These are phyloP conservation scores for Umbelopsis vinacea DNA, from an alignment of 192 early-diverging fungal genomes.

Conservation along the genomic window DNA sequence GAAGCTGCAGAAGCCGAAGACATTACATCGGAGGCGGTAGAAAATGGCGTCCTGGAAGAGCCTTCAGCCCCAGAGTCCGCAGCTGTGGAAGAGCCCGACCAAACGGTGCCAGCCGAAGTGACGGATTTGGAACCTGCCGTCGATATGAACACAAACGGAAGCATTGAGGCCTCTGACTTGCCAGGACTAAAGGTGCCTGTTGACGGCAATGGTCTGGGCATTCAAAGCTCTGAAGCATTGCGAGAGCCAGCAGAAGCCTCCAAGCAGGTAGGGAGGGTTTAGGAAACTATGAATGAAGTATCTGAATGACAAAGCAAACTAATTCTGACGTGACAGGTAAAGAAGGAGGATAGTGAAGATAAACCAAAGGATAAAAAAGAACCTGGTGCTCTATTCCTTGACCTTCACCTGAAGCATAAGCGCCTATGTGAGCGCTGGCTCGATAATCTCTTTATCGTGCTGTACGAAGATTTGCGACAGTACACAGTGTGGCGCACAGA, in stretches of 20 bases:
- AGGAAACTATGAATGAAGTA: background rate
- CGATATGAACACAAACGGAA: background rate
- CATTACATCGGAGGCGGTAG: background rate
- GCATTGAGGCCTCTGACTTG: background rate
- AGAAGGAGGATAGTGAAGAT: background rate
- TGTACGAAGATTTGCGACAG: slow-evolving; percentile 67
- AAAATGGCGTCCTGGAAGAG: background rate
- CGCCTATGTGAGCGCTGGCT: slow-evolving; percentile 89
- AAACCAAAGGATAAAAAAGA: background rate
- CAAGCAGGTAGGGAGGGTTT: background rate
- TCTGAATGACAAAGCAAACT: background rate
- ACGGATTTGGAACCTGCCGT: background rate
- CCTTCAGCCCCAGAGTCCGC: background rate
- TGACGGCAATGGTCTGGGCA: too few species aligned
- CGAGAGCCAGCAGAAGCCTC: background rate
- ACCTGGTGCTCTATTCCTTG: background rate
- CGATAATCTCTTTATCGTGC: slow-evolving; percentile 87
- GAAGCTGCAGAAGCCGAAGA: background rate
- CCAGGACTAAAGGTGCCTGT: too few species aligned
- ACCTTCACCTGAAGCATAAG: slow-evolving; percentile 50
- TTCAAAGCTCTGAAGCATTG: too few species aligned
- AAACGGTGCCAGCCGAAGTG: background rate
- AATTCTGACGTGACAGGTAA: background rate
- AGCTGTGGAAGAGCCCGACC: background rate
- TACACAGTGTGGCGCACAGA: slow-evolving; percentile 73